Evolutionary conservation across 768 basidiomycete species (phyloP), one percentile per base, ranked within the genome.

Genomic region (Phaeotremella fagi): DNA sequence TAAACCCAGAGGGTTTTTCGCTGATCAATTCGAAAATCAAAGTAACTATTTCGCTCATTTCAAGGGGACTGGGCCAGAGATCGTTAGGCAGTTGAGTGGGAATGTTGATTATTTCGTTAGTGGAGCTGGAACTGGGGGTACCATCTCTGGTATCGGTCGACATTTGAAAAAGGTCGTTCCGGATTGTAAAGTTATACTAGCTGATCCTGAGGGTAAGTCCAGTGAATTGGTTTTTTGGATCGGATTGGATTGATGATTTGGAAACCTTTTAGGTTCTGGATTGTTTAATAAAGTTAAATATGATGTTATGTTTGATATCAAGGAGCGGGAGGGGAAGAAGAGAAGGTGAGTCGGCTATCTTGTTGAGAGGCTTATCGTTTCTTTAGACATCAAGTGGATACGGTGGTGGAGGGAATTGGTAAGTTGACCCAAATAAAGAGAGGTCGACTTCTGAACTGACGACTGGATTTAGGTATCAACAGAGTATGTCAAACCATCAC

Each of bases 51-150:
- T 85, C 49, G 90, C 94, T 0, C 95, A 99, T 71, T 89, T 81
- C 59, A 75, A 82, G 28, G 88, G 88, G 4, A 97, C 95, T 0
- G 95, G 89, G 0, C 91, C 90, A 0, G 95, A 98, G 77, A 88
- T 98, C 28, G 90, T 90, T 86, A 79, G 85, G 37, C 95, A 99
- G 71, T 90, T 88, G 5, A 85, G 84, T 64, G 91, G 91, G 11
- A 75, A 77, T 24, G 57, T 95, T 0, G 80, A 87, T 66, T 90
- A 85, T 4, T 97, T 97, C 64, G 85, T 98, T 36, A 82, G 85
- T 25, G 94, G 94, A 1, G 90, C 94, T 50, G 90, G 90, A n/a
- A 97, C 94, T 2, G 94, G 95, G 4, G 95, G 95, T 12, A 98
- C 94, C 2, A 82, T 99, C 46, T 86, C 90, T 1, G 94, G 94